Base-by-base conservation (phyloP, 2,329 filamentous ascomycete species). In the Diaporthe nobilis region DNA sequence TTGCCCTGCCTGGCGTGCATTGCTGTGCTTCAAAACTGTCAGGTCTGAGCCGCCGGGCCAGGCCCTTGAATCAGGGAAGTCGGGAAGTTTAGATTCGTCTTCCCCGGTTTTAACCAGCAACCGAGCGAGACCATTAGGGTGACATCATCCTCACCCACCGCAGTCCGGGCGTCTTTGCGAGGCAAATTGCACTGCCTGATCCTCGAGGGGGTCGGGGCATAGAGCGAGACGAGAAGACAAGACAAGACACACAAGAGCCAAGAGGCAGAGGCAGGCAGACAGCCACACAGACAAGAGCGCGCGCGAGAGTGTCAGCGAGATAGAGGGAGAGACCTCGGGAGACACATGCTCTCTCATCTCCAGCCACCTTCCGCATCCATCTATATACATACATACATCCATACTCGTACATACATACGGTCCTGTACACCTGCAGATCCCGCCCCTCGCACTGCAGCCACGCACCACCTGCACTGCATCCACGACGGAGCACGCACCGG, bases 121-220 rank as follows among this genome's bases (percentile, higher is more conserved):
- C 65, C 65, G 47, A 68, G 65, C 65, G 65, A 68, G 47, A 53
- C 65, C 31, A 12, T 28, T 53, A 13, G 47, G 31, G 65, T 68
- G 65, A 68, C 65, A 68, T 68, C 65, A 68, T 53, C 65, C 39
- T 53, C 65, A 37, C 31, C 65, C 47, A 68, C 65, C 47, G 65
- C n/a, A 3, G 47, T 22, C 47, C 65, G 47, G 65, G 65, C 65
- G 65, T 53, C 31, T 53, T 53, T 22, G 47, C 49, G 47, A 68
- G 47, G 65, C 65, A 47, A 39, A 68, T 39, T 68, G 39, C 47
- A 39, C 31, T 53, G 47, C 47, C 47, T 53, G 65, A 34, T 20
- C 47, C 47, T 68, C 31, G 31, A 37, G 34, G 65, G 47, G 20
- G 6, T 3, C 3, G 47, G 63, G 63, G 25, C 47, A 51, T 65